These are phyloP conservation scores for Dryas alaskensis DNA, from an alignment of 306 rosid species.

Conservation along the genomic window DNA sequence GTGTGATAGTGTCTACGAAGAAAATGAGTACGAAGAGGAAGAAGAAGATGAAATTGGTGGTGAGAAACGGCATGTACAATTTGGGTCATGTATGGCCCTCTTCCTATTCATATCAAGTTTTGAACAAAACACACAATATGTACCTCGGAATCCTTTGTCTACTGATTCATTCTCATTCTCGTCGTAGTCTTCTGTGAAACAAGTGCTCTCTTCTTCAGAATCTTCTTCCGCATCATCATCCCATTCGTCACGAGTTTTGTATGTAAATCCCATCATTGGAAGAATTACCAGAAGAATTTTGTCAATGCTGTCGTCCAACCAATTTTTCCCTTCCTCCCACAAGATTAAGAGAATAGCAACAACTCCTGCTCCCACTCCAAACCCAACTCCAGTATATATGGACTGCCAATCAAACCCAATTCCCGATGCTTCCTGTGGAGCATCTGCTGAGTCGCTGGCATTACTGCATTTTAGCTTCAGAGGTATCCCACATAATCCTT, in stretches of 20 bases:
- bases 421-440: neutral
- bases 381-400: conserved; percentile 64
- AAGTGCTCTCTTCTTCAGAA: conserved; percentile 22
- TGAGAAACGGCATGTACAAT: conserved; percentile 48
- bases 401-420: conserved; percentile 60
- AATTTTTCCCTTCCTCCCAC: conserved; percentile 68
- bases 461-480: neutral
- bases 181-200: conserved; percentile 13
- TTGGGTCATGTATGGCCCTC: conserved; percentile 53
- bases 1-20: conserved; percentile 10
- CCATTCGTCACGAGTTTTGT: conserved; percentile 36
- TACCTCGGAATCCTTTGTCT: conserved; percentile 34
- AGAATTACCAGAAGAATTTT: conserved; percentile 51
- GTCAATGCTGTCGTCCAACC: conserved; percentile 52
- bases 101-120: conserved; percentile 48
- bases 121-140: conserved; percentile 68
- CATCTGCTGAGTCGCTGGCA: neutral
- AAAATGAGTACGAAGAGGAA: conserved; percentile 42
- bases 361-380: conserved; percentile 79
- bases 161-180: conserved; percentile 33
- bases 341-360: conserved; percentile 47
- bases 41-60: conserved; percentile 44
- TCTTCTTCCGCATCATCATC: conserved; percentile 37
- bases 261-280: conserved; percentile 51
- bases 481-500: conserved; percentile 37